Base-by-base conservation (phyloP, 1,284 basidiomycete genomes). In the Sanguinoderma infundibulare region DNA sequence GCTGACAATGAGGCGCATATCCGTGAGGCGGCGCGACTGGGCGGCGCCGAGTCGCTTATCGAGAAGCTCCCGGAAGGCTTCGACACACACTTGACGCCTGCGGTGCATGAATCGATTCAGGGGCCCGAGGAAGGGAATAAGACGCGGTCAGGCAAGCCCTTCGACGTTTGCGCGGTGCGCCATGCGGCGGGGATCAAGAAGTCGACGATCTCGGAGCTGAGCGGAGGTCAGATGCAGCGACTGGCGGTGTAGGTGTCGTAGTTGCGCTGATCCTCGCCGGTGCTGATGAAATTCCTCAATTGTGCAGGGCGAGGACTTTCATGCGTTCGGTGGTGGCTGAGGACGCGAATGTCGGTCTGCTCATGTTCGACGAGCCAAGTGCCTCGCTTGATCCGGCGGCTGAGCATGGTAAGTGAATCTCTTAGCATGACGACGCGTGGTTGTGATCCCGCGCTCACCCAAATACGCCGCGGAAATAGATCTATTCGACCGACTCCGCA, bases 211-310 rank as follows among this genome's bases (percentile, higher is more conserved):
- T 75, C 76, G 2, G 72, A 73, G 15, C 70, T 93, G 44, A 89
- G 87, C 58, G 91, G 91, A 0, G 91, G 91, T 0, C 89, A 93
- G 74, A 87, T 90, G 84, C 90, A 46, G 14, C 24, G 42, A 3
- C 24, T 46, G 22, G 42, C 42, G 1, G 42, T 46, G 42, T 46
- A 12, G 15, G 42, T 28, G 4, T 24, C 24, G 20, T 15, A 24
- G 7, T 14, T 15, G 5, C 7, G 24, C 6, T 17, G 14, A 26
- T 26, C 7, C 24, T 46, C 42, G 14, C 5, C 5, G 5, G 15
- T 46, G 12, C 42, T 46, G 17, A 46, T 5, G 17, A 6, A 5
- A 15, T 46, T 5, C 2, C 9, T 4, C 12, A 26, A 17, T 6
- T 14, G 3, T 26, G 15, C 14, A 46, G 42, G 2, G 12, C 42